Conservation (phyloP, 352 stramenopile species). For the Blastocystis sp. region DNA sequence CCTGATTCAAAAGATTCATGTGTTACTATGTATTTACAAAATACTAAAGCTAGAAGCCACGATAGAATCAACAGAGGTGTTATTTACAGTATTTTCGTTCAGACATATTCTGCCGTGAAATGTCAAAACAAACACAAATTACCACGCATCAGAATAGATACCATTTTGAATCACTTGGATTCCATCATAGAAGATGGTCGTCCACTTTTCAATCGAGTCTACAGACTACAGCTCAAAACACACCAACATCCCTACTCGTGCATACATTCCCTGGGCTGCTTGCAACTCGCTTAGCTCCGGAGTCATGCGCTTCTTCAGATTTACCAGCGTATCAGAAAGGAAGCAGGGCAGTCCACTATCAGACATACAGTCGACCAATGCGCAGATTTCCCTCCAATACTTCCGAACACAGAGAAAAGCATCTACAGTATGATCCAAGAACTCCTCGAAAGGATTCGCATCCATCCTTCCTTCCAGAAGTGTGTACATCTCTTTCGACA, state of each 20-base stretch:
- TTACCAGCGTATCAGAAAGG: slow-evolving; percentile 52
- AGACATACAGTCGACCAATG: slow-evolving; percentile 56
- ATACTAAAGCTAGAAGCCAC: not conserved
- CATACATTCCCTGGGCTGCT: slow-evolving; percentile 61
- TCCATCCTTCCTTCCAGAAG: slow-evolving; percentile 66
- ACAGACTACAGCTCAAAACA: slow-evolving; percentile 2
- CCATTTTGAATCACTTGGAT: slow-evolving; percentile 78
- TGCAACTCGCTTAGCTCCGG: slow-evolving; percentile 21
- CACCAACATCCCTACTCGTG: not conserved
- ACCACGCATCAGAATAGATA: slow-evolving; percentile 66
- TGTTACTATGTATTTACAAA: not conserved
- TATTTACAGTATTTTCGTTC: not conserved
- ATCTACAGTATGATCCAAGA: slow-evolving; percentile 62
- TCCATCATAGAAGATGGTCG: slow-evolving; percentile 66
- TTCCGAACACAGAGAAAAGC: slow-evolving; percentile 61
- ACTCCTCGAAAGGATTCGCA: slow-evolving; percentile 49
- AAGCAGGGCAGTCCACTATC: slow-evolving; percentile 65
- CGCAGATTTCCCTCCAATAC: slow-evolving; percentile 17
- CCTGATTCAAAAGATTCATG: slow-evolving; percentile 50
- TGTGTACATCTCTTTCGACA: slow-evolving; percentile 85
- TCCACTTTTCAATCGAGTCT: slow-evolving; percentile 60
- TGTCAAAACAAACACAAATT: slow-evolving; percentile 1
- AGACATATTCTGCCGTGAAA: not conserved
- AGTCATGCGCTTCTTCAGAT: slow-evolving; percentile 56
- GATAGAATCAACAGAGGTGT: not conserved